Evolutionary conservation across 768 basidiomycete genomes (phyloP), one percentile per base, ranked within the genome.

Genomic region (Suillus luteus): DNA sequence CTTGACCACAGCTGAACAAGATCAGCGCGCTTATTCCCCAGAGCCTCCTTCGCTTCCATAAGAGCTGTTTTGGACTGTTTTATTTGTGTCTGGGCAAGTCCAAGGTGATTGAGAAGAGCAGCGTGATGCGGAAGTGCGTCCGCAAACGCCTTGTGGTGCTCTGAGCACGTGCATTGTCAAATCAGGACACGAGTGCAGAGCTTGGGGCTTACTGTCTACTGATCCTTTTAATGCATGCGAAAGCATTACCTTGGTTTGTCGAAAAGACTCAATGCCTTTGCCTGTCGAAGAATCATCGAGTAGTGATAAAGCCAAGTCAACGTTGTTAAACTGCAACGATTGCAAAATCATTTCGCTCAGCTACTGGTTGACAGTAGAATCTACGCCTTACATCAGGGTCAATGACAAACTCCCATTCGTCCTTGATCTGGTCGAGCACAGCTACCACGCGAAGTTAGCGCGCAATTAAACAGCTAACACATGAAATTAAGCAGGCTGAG

Each of bases 81-180:
- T 43, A 95, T 85, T 69, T 97, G 90, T 0, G 79, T 76, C 75
- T 96, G 95, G 5, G 91, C 86, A 40, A 85, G 82, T 15, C 80
- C 79, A 5, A 99, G 82, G 62, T 93, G 89, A 54, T 77, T 84
- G 46, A 95, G 70, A 14, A 98, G 81, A 2, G 88, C 84, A 2
- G 92, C 85, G 73, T 99, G 97, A 67, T 94, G 93, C 0, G 96
- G 94, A 27, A 99, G 80, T 0, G 95, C 90, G n/a, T 94, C 89
- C 49, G 94, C 95, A 74, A 98, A 99, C 2, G 95, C 88, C 76
- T 96, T 90, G 73, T 96, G 97, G 71, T 98, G 90, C 69, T 90
- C 92, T 92, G 76, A n/a, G 67, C 7, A 35, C 46, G 14, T 58
- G 65, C 62, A 59, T 38, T 38, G 17, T 59, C 57, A 48, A 61